Percentiles rank a stretch among this genome's conserved stretches.
These are phyloP conservation scores for Calocera cornea DNA, from an alignment of 768 basidiomycete species.

Conservation along the genomic window DNA sequence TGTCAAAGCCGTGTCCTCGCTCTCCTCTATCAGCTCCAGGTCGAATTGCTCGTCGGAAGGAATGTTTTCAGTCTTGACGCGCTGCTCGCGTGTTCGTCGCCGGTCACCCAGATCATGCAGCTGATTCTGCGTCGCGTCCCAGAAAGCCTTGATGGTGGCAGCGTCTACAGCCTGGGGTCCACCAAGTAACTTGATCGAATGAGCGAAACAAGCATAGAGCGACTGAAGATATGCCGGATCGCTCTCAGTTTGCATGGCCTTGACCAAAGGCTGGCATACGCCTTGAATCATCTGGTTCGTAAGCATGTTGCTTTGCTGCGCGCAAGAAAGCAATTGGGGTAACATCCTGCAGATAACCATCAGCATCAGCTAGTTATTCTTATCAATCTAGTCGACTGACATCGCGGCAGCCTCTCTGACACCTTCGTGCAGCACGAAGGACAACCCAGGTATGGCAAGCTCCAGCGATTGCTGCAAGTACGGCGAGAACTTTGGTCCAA, in stretches of 20 bases:
- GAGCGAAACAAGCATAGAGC: constrained; percentile 55
- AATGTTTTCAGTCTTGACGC: constrained; percentile 19
- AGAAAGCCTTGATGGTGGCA: constrained; percentile 42
- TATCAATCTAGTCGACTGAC: constrained; percentile 31
- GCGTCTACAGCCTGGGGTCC: constrained; percentile 36
- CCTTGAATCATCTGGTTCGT: constrained; percentile 56
- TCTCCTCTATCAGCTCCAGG: constrained; percentile 58
- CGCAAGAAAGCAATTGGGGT: constrained; percentile 55
- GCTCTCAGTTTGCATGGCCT: constrained; percentile 48
- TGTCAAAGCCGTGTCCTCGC: constrained; percentile 69
- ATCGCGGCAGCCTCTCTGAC: constrained; percentile 65
- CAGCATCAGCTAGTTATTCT: constrained; percentile 5
- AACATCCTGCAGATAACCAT: constrained; percentile 37
- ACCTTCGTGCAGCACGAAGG: constrained; percentile 75
- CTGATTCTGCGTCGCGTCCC: constrained; percentile 42
- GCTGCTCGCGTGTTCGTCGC: constrained; percentile 40
- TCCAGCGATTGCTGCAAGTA: constrained; percentile 60
- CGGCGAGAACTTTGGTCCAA: constrained; percentile 52
- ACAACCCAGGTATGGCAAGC: constrained; percentile 52
- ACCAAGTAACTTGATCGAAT: constrained; percentile 46
- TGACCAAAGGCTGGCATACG: constrained; percentile 51
- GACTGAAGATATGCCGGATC: constrained; percentile 69
- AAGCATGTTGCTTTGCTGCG: constrained; percentile 49
- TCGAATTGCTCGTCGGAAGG: constrained; percentile 50
- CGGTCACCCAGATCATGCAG: constrained; percentile 54